phyloP scores from a whole-genome alignment of 768 basidiomycete genomes.

The Suillus discolor region DNA sequence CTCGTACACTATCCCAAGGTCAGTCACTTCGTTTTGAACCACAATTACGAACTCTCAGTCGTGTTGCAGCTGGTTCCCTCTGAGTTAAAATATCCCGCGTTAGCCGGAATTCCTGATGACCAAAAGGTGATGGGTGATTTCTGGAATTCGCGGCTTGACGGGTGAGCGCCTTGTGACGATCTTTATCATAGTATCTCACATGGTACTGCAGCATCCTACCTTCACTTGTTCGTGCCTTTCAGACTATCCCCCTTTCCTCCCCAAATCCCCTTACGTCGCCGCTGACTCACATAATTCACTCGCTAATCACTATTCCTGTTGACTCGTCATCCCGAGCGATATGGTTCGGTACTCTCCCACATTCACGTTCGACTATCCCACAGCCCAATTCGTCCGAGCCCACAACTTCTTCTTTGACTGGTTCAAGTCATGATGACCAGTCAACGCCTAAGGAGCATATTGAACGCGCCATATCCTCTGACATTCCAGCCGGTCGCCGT shows the following conservation, averaged over 20 bases:
- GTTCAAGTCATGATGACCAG: not conserved
- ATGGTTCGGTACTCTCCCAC: slow-evolving; percentile 60
- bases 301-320: slow-evolving; percentile 79
- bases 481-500: slow-evolving; percentile 32
- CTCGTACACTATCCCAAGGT: slow-evolving; percentile 83
- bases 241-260: slow-evolving; percentile 61
- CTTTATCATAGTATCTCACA: slow-evolving; percentile 4
- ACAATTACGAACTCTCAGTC: not conserved
- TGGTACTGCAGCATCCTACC: slow-evolving; percentile 57
- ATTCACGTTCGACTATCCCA: slow-evolving; percentile 35
- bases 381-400: slow-evolving; percentile 37
- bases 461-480: slow-evolving; percentile 30
- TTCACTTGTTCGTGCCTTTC: slow-evolving; percentile 71
- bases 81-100: slow-evolving; percentile 39
- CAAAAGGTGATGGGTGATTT: slow-evolving; percentile 68
- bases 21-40: not conserved
- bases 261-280: slow-evolving; percentile 70
- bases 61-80: slow-evolving; percentile 39
- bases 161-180: slow-evolving; percentile 44
- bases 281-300: slow-evolving; percentile 80
- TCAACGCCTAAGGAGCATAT: slow-evolving; percentile 24
- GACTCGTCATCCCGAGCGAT: slow-evolving; percentile 51
- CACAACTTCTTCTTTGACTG: not conserved
- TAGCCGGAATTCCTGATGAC: slow-evolving; percentile 20
- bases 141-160: slow-evolving; percentile 75